Conservation (phyloP, 345 rosid genomes). For the Melaleuca quinquenervia region DNA sequence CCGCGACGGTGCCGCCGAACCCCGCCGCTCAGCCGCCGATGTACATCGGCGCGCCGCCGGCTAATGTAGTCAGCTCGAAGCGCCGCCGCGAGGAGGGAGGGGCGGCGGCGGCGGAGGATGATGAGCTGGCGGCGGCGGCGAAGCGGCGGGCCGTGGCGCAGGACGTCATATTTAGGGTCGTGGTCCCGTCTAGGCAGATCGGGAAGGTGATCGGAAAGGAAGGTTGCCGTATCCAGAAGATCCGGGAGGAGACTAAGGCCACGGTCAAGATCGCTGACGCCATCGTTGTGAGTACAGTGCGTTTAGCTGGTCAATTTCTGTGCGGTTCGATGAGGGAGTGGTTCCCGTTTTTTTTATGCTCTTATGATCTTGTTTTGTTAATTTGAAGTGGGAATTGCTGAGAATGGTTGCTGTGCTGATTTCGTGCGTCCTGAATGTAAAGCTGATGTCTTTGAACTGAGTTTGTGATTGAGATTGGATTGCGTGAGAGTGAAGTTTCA, state of each 20-base stretch:
- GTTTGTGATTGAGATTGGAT: background rate
- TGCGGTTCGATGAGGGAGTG: background rate
- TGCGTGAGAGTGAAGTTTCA: background rate
- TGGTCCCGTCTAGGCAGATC: conserved; percentile 55
- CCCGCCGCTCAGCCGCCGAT: background rate
- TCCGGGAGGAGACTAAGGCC: conserved; percentile 66
- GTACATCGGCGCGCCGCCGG: background rate
- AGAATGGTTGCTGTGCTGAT: background rate
- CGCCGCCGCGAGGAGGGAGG: conserved; percentile 38
- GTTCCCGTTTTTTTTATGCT: background rate
- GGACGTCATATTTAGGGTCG: conserved; percentile 45
- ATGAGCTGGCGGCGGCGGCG: conserved; percentile 10
- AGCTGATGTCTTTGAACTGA: background rate
- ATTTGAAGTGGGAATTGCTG: background rate
- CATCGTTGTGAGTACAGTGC: conserved; percentile 21
- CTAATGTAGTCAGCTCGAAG: conserved; percentile 6
- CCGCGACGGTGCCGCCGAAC: background rate
- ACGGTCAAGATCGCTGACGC: conserved; percentile 60
- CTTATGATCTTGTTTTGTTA: background rate
- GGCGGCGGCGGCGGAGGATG: background rate
- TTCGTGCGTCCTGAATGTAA: background rate
- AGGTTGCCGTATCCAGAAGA: conserved; percentile 55
- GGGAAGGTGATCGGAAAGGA: conserved; percentile 63
- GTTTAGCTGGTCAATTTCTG: background rate
- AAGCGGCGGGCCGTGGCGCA: conserved; percentile 35